Conservation (phyloP, 441 rosid genomes). For the Populus trichocarpa region DNA sequence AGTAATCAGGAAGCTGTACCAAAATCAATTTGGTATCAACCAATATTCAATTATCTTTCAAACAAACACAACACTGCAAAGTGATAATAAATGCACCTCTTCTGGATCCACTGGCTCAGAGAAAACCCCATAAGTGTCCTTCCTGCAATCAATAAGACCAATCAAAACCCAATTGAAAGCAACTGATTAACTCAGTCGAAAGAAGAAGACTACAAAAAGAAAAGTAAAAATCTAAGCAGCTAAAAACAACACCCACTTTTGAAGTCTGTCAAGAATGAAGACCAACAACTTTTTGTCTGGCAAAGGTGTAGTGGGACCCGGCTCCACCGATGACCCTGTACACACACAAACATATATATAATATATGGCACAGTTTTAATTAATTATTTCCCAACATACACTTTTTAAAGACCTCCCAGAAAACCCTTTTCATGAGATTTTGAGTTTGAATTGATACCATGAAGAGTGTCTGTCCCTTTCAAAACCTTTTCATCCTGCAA, state of each 20-base stretch:
- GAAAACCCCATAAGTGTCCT: slow-evolving; percentile 90
- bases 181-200: slow-evolving; percentile 16
- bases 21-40: slow-evolving; percentile 20
- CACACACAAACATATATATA: slow-evolving; percentile 46
- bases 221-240: slow-evolving; percentile 22
- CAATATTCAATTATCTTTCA: neutral
- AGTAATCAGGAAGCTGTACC: slow-evolving; percentile 86
- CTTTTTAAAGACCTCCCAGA: slow-evolving; percentile 25
- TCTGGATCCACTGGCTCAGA: slow-evolving; percentile 92
- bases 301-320: slow-evolving; percentile 76
- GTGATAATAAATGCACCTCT: slow-evolving; percentile 50
- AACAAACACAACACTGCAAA: slow-evolving; percentile 8
- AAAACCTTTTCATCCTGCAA: slow-evolving; percentile 65
- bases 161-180: slow-evolving; percentile 24
- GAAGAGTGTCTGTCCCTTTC: slow-evolving; percentile 74
- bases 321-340: slow-evolving; percentile 63
- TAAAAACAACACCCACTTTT: slow-evolving; percentile 60
- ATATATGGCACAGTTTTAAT: slow-evolving; percentile 22
- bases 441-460: slow-evolving; percentile 44
- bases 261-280: slow-evolving; percentile 93
- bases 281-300: slow-evolving; percentile 89
- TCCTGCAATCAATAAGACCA: slow-evolving; percentile 47
- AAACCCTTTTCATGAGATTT: slow-evolving; percentile 33
- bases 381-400: slow-evolving; percentile 20
- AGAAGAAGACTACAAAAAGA: neutral